Evolutionary conservation across 2,329 filamentous ascomycete genomes (phyloP).

Genomic region (Hypomyces perniciosus): DNA sequence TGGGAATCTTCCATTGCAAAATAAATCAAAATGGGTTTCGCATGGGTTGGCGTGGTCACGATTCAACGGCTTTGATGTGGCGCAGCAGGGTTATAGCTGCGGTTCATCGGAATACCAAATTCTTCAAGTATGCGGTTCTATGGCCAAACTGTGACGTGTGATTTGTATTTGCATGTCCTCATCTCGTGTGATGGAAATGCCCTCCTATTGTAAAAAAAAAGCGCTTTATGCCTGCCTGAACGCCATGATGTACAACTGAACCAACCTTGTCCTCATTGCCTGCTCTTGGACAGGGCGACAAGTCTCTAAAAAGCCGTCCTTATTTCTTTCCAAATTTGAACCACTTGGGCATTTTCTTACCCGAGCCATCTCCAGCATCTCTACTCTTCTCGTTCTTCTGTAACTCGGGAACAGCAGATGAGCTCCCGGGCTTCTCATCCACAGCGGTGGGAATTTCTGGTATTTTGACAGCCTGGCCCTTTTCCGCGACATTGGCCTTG

Average conservation of each 20-base stretch:
- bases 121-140: conserved; percentile 3
- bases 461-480: conserved; percentile 62
- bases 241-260: not conserved
- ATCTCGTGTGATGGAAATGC: not conserved
- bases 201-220: not conserved
- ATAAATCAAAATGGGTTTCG: conserved; percentile 18
- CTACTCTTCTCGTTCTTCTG: conserved; percentile 31
- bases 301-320: not conserved
- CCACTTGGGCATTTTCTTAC: conserved; percentile 60
- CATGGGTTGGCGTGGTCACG: conserved; percentile 34
- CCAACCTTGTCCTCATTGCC: not conserved
- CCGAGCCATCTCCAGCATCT: conserved; percentile 32
- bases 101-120: conserved; percentile 30
- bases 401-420: conserved; percentile 16
- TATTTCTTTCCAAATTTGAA: conserved; percentile 69
- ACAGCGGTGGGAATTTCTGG: conserved; percentile 45
- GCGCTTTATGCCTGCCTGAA: not conserved
- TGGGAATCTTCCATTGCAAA: not conserved
- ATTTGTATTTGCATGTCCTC: not conserved
- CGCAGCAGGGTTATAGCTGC: conserved; percentile 23
- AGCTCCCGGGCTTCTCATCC: conserved; percentile 30
- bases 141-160: conserved; percentile 1
- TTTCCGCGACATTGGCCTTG: conserved; percentile 49
- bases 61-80: conserved; percentile 27
- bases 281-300: not conserved